A percentile compares a stretch with the other conserved stretches of the same genome.
Evolutionary conservation across 345 rosid genomes (phyloP).

Genomic region (Eucalyptus decipiens): DNA sequence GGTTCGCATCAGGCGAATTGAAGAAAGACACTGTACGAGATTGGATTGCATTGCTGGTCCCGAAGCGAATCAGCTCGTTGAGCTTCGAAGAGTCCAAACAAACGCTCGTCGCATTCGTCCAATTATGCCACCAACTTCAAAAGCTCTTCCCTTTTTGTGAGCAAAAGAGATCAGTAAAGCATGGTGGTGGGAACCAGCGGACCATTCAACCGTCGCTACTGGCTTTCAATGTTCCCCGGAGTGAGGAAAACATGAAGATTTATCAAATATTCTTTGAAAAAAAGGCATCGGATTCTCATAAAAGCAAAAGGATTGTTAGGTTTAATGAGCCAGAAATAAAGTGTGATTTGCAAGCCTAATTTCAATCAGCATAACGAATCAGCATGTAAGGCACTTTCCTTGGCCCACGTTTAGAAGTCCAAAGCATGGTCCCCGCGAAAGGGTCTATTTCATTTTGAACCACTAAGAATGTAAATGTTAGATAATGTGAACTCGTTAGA

Average conservation of each 20-base stretch:
- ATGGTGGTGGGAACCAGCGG: neutral
- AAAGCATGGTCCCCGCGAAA: neutral
- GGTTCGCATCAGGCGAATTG: neutral
- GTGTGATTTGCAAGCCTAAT: neutral
- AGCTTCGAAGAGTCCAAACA: neutral
- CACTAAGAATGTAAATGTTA: neutral
- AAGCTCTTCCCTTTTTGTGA: neutral
- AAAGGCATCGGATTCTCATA: neutral
- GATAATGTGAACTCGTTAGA: neutral
- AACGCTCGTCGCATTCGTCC: neutral
- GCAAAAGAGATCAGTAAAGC: neutral
- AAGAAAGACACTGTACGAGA: neutral
- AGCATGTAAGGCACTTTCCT: neutral
- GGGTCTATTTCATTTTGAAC: neutral
- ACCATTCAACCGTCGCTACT: neutral
- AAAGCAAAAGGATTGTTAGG: neutral
- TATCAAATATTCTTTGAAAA: neutral
- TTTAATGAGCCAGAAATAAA: neutral
- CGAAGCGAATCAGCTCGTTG: neutral
- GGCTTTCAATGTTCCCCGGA: neutral
- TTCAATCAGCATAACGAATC: neutral
- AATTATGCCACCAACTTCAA: neutral
- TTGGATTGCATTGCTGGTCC: neutral
- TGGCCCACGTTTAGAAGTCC: neutral
- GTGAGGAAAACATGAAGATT: neutral